phyloP scores from a whole-genome alignment of 2,329 filamentous ascomycete species.

The Aspergillus carbonarius region DNA sequence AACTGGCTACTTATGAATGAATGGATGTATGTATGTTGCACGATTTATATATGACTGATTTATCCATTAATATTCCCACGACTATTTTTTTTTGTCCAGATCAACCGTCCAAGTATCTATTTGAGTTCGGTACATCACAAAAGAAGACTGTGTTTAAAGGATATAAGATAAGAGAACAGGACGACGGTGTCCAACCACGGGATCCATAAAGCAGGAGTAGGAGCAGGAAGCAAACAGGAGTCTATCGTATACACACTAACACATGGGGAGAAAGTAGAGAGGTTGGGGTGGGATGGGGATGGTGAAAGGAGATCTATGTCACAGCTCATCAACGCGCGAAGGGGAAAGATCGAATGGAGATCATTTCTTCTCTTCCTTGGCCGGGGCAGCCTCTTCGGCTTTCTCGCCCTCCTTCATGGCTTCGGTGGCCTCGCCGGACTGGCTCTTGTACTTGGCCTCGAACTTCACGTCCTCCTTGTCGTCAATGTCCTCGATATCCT shows the following conservation, averaged over 20 bases:
- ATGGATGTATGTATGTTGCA: neutral
- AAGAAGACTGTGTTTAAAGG: neutral
- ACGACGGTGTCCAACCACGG: neutral
- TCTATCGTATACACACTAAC: constrained; percentile 25
- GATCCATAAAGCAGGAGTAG: neutral
- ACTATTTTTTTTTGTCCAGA: neutral
- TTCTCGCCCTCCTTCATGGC: constrained; percentile 41
- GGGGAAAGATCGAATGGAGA: neutral
- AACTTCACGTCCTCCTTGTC: constrained; percentile 72
- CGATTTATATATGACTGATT: neutral
- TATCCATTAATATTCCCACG: neutral
- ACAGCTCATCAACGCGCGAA: constrained; percentile 6
- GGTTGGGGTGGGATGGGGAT: constrained; percentile 11
- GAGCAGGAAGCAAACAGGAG: constrained; percentile 6
- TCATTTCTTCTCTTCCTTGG: constrained; percentile 30
- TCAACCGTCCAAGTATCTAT: constrained; percentile 2
- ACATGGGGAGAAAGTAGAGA: constrained; percentile 18
- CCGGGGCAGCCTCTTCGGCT: constrained; percentile 28
- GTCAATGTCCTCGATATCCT: constrained; percentile 89
- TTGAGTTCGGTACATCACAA: constrained; percentile 1
- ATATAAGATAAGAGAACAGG: neutral
- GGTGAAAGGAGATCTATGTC: constrained; percentile 7
- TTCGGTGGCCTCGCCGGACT: constrained; percentile 49
- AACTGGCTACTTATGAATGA: neutral
- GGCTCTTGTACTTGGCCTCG: constrained; percentile 49